Percentiles rank a stretch among this genome's conserved stretches.
phyloP scores from a whole-genome alignment of 176 grass and related monocot species.

The Poa annua region DNA sequence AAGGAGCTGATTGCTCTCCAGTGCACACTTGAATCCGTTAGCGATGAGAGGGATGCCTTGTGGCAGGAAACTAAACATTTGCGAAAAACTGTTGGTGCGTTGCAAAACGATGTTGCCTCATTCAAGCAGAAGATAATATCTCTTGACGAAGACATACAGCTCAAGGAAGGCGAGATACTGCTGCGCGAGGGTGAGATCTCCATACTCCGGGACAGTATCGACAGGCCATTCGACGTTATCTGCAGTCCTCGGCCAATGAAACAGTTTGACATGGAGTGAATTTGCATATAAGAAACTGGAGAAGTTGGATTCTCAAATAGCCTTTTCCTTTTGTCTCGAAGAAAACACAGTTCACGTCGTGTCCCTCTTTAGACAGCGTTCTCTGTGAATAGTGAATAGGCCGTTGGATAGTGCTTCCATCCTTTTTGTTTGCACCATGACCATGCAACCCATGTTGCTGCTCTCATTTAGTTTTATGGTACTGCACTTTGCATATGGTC shows the following conservation, averaged over 20 bases:
- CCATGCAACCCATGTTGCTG: conserved; percentile 5
- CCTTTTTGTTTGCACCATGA: background rate
- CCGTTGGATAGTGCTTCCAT: background rate
- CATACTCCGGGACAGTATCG: conserved; percentile 57
- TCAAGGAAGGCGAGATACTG: conserved; percentile 72
- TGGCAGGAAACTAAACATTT: conserved; percentile 63
- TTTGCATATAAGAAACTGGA: conserved; percentile 16
- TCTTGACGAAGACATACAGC: conserved; percentile 58
- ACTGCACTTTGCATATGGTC: background rate
- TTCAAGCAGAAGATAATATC: conserved; percentile 60
- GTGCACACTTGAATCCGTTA: conserved; percentile 56
- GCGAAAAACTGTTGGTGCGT: conserved; percentile 35
- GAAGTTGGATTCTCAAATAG: conserved; percentile 9
- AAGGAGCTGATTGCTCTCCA: conserved; percentile 57
- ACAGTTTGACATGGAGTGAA: conserved; percentile 53
- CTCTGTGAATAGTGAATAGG: conserved; percentile 8
- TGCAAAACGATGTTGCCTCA: conserved; percentile 57
- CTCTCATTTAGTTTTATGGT: background rate
- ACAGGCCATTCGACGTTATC: conserved; percentile 49
- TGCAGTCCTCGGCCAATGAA: conserved; percentile 48
- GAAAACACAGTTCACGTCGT: background rate
- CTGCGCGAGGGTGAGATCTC: conserved; percentile 67
- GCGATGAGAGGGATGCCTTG: conserved; percentile 56
- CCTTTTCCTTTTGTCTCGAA: background rate
- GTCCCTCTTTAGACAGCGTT: background rate